Base-by-base conservation (phyloP, 2,329 filamentous ascomycete genomes). In the Fusarium cicatricum region DNA sequence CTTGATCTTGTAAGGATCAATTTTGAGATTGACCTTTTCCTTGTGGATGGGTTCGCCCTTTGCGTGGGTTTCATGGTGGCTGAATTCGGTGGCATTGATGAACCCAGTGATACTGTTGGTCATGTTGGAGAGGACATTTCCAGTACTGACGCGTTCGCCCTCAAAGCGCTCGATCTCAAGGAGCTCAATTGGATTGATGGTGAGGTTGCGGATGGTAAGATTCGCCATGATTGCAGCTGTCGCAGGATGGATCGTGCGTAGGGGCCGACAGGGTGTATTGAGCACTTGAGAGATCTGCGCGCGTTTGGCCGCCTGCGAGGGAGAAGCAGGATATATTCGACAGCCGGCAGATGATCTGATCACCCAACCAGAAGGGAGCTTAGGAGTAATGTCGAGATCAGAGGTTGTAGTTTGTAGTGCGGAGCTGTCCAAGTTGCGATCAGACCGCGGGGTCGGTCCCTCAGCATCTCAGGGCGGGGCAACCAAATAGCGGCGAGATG, bases 141-240 rank as follows among this genome's bases (percentile, higher is more conserved):
- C 74, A 26, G 73, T 73, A 37, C 77, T 47, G 78, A 77, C 66
- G 19, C 73, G 72, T 54, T 78, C 71, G 26, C 74, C 82, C 64
- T 87, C 84, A 72, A 92, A 92, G 64, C 89, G 88, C 77, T 96
- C 90, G 54, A 94, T 80, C 55, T 71, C 81, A 73, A 87, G 88
- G 66, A 97, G 83, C 64, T 88, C 85, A 50, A 97, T 79, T n/a
- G 86, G 82, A 42, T 84, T 87, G 52, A 85, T 80, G 38, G 91
- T 94, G 62, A 96, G 79, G 74, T 97, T 97, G 68, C 93, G 91
- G 68, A 97, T 85, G 5, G 84, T 90, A 64, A 97, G 78, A 52
- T 77, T 74, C 15, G 78, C 74, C 81, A 84, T 84, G 52, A 52
- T 61, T 65, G 54, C 39, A 39, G 29, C 28, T 44, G 50, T 42